Conservation (phyloP, 176 grass and related monocot species). For the Cenchrus fungigraminus region DNA sequence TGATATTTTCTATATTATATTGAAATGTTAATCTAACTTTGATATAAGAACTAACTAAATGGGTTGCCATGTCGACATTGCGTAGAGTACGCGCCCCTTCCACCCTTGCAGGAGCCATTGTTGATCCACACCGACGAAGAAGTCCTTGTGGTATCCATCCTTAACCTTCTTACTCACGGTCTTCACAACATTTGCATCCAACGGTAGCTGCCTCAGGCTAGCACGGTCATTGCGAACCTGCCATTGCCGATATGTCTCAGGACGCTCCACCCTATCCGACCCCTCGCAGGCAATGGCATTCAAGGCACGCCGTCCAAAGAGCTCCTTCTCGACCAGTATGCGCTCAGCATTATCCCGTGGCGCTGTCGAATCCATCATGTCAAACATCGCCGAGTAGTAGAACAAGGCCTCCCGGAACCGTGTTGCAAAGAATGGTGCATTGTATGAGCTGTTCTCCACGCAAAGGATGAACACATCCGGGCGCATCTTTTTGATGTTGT, state of each 20-base stretch:
- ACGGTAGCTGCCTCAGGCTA: conserved; percentile 30
- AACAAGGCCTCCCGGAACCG: conserved; percentile 48
- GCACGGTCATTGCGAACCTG: conserved; percentile 4
- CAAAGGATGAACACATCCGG: conserved; percentile 40
- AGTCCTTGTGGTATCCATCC: conserved; percentile 44
- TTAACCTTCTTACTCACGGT: conserved; percentile 16
- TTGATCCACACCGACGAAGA: conserved; percentile 42
- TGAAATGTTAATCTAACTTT: too few species aligned
- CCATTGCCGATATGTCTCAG: conserved; percentile 52
- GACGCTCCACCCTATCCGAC: conserved; percentile 38
- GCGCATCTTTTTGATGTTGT: conserved; percentile 38
- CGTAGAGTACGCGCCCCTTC: conserved; percentile 50
- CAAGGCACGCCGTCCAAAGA: conserved; percentile 18
- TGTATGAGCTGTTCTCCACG: conserved; percentile 32
- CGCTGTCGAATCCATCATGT: conserved; percentile 42
- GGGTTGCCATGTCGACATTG: conserved; percentile 39
- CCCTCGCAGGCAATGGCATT: conserved; percentile 56
- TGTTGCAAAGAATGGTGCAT: conserved; percentile 35
- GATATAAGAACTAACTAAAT: too few species aligned
- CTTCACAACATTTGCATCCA: conserved; percentile 1
- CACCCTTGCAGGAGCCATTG: conserved; percentile 49
- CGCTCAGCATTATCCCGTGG: conserved; percentile 26
- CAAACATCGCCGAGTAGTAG: conserved; percentile 32
- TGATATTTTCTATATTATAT: too few species aligned
- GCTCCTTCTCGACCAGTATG: conserved; percentile 29